Evolutionary conservation across 1,284 basidiomycete genomes (phyloP).

Genomic region (Microbotryomycetes sp.): DNA sequence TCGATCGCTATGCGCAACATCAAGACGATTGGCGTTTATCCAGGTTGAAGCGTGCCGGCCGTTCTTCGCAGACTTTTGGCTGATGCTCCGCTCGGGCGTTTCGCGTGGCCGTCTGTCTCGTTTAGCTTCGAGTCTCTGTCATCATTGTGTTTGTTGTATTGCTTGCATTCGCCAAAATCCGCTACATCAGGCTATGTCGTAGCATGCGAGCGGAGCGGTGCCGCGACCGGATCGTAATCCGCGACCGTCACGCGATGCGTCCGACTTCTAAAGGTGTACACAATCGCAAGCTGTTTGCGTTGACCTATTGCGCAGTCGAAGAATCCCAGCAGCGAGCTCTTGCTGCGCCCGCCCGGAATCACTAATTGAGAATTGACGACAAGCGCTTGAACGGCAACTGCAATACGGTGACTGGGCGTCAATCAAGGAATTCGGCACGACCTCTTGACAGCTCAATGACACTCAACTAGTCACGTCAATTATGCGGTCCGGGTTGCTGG

Average conservation of each 20-base stretch:
- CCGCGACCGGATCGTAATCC: constrained; percentile 61
- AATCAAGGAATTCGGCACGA: no score
- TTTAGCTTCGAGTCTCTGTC: no score
- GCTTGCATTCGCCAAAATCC: no score
- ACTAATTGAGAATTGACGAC: constrained; percentile 68
- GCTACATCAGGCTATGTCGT: no score
- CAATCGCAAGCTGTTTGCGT: constrained; percentile 60
- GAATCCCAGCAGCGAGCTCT: constrained; percentile 41
- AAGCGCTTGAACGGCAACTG: constrained; percentile 70
- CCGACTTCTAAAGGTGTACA: constrained; percentile 68
- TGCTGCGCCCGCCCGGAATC: constrained; percentile 63
- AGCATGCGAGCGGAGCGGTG: constrained; percentile 55
- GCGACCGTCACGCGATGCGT: constrained; percentile 68
- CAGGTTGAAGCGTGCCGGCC: constrained; percentile 76
- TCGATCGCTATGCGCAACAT: constrained; percentile 49
- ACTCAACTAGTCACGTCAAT: constrained; percentile 29
- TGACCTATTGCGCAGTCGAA: constrained; percentile 52
- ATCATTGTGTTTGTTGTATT: background rate
- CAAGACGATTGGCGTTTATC: constrained; percentile 85
- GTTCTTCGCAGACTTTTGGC: constrained; percentile 51
- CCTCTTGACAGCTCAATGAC: no score
- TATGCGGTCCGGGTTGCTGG: no score
- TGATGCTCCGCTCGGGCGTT: constrained; percentile 13
- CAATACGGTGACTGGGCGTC: constrained; percentile 58
- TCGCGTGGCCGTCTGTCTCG: no score